Percentiles rank a stretch among this genome's conserved stretches.
Conservation (phyloP, 805 yeast genomes). For the Monosporozyma servazzii region DNA sequence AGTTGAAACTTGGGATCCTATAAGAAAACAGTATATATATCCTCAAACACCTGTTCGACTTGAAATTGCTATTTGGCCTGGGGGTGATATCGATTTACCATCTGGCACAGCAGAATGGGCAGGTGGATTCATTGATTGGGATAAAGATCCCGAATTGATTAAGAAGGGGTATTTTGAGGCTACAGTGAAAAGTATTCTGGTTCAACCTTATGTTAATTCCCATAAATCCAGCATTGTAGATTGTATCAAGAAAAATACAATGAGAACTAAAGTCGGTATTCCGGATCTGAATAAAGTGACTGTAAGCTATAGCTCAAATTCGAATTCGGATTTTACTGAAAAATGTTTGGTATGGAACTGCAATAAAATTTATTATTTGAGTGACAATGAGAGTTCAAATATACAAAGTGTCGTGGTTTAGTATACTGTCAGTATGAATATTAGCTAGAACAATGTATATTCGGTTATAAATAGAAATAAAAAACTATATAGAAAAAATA, state of each 20-base stretch:
- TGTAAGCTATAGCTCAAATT: constrained; percentile 4
- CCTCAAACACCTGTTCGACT: constrained; percentile 74
- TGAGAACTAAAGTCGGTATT: not conserved
- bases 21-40: constrained; percentile 42
- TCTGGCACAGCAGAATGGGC: constrained; percentile 75
- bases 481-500: no score
- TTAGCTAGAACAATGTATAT: no score
- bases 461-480: no score
- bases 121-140: constrained; percentile 84
- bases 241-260: not conserved
- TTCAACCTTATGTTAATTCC: constrained; percentile 42
- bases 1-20: constrained; percentile 53
- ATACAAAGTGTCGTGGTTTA: not conserved
- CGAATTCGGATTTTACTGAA: constrained; percentile 5
- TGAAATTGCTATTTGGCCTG: constrained; percentile 75
- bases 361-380: constrained; percentile 8
- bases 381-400: not conserved
- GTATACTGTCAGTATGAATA: not conserved
- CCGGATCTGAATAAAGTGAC: constrained; percentile 5
- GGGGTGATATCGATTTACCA: constrained; percentile 45
- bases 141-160: constrained; percentile 53
- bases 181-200: constrained; percentile 43
- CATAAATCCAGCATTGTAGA: not conserved
- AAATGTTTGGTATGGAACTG: constrained; percentile 15
- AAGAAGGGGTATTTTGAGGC: constrained; percentile 71